Evolutionary conservation across 148 eudicot genomes (phyloP).

Genomic region (Selenicereus undatus): DNA sequence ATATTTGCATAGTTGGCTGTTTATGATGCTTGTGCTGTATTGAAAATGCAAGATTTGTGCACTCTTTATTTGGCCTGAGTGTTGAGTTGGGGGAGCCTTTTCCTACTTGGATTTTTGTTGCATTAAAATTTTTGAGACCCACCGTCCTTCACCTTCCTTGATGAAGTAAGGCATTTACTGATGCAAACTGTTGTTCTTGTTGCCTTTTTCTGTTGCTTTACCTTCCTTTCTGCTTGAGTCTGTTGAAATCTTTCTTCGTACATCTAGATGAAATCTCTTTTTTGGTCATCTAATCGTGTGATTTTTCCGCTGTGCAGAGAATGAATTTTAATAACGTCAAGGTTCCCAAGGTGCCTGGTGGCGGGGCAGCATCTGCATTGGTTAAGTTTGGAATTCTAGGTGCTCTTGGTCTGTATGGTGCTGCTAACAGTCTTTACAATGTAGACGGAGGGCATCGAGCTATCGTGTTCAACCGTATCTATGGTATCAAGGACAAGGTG

Average conservation of each 20-base stretch:
- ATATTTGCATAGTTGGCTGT: not conserved
- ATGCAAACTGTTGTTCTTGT: not conserved
- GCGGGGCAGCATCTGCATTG: conserved; percentile 68
- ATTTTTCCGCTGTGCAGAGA: conserved; percentile 23
- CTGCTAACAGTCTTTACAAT: conserved; percentile 76
- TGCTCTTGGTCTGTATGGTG: conserved; percentile 65
- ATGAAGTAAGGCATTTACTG: not conserved
- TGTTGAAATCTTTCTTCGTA: not conserved
- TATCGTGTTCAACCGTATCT: conserved; percentile 82
- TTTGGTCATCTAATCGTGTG: not conserved
- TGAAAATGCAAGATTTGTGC: not conserved
- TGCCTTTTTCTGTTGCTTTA: not conserved
- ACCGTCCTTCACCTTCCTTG: not conserved
- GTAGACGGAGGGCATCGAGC: conserved; percentile 96
- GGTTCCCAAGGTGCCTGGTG: conserved; percentile 81
- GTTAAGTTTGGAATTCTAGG: conserved; percentile 58
- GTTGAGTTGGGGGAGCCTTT: not conserved
- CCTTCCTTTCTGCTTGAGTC: not conserved
- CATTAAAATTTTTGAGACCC: not conserved
- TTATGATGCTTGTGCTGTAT: not conserved
- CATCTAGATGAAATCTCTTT: not conserved
- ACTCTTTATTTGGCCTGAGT: not conserved
- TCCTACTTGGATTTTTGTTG: not conserved
- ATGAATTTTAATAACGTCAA: conserved; percentile 85
- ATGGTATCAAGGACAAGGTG: conserved; percentile 91